Evolutionary conservation across 148 eudicot genomes (phyloP).

Genomic region (Cornus kousa): DNA sequence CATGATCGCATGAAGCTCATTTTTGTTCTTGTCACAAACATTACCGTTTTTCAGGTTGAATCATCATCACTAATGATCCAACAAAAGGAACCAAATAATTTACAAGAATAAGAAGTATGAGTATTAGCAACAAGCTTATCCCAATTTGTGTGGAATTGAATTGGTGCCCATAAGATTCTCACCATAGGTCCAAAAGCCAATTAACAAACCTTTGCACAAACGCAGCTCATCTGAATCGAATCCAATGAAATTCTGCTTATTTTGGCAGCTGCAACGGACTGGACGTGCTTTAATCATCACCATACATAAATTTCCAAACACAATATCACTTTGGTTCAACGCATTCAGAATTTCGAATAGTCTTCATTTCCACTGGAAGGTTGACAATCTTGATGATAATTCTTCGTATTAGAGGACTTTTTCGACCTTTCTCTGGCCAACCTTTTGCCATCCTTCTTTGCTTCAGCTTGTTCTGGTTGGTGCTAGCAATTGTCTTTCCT

Average conservation of each 20-base stretch:
- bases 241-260: not conserved
- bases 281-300: not conserved
- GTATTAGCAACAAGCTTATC: too few relatives aligned
- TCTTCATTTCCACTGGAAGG: not conserved
- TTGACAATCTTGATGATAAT: slow-evolving; percentile 1
- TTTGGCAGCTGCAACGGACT: not conserved
- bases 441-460: slow-evolving; percentile 48
- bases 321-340: not conserved
- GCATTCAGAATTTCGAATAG: not conserved
- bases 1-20: too few relatives aligned
- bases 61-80: too few relatives aligned
- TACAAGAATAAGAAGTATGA: too few relatives aligned
- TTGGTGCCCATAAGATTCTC: too few relatives aligned
- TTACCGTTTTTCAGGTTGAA: too few relatives aligned
- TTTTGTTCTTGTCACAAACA: too few relatives aligned
- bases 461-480: slow-evolving; percentile 32
- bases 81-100: too few relatives aligned
- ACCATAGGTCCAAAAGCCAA: too few relatives aligned
- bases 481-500: slow-evolving; percentile 24
- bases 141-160: too few relatives aligned
- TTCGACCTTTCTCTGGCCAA: slow-evolving; percentile 26
- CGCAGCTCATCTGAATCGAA: not conserved
- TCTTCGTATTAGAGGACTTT: slow-evolving; percentile 14
- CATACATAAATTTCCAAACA: not conserved
- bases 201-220: too few relatives aligned